These are phyloP conservation scores for Cairneyella variabilis DNA, from an alignment of 495 filamentous ascomycete genomes.

Conservation along the genomic window DNA sequence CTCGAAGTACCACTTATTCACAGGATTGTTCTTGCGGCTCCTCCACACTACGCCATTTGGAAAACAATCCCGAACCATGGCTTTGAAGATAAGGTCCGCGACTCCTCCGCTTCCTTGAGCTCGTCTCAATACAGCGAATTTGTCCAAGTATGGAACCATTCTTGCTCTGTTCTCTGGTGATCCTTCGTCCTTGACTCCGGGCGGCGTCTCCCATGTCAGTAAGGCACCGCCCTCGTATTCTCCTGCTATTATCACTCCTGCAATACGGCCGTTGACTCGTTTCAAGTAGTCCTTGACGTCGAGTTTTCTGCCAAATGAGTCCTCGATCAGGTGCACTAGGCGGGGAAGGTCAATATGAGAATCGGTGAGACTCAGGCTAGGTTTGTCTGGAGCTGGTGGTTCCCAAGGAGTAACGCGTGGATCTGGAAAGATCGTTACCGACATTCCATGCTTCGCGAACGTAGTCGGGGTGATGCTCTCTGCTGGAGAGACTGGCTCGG, in stretches of 20 bases:
- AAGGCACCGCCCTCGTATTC: slow-evolving; percentile 96
- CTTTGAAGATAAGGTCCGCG: slow-evolving; percentile 91
- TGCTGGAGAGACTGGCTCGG: slow-evolving; percentile 11
- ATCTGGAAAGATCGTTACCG: slow-evolving; percentile 76
- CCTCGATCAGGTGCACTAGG: slow-evolving; percentile 84
- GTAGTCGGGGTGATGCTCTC: slow-evolving; percentile 55
- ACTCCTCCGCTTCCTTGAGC: slow-evolving; percentile 89
- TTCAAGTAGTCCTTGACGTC: slow-evolving; percentile 77
- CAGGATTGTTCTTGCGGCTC: slow-evolving; percentile 74
- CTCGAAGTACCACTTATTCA: slow-evolving; percentile 97
- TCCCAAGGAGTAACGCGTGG: slow-evolving; percentile 60
- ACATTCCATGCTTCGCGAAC: slow-evolving; percentile 87
- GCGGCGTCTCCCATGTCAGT: slow-evolving; percentile 88
- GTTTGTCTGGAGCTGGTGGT: slow-evolving; percentile 49
- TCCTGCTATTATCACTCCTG: slow-evolving; percentile 89
- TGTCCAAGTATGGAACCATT: slow-evolving; percentile 92
- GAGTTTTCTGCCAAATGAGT: slow-evolving; percentile 84
- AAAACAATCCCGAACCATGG: slow-evolving; percentile 87
- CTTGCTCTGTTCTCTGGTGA: slow-evolving; percentile 46
- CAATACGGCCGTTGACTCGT: slow-evolving; percentile 71
- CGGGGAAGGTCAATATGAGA: slow-evolving; percentile 77
- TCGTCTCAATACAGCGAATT: slow-evolving; percentile 89
- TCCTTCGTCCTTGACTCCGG: slow-evolving; percentile 47
- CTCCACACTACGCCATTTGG: slow-evolving; percentile 79
- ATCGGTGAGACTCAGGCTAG: slow-evolving; percentile 63